phyloP scores from a whole-genome alignment of 1,284 basidiomycete genomes.

The Takashimella koratensis region DNA sequence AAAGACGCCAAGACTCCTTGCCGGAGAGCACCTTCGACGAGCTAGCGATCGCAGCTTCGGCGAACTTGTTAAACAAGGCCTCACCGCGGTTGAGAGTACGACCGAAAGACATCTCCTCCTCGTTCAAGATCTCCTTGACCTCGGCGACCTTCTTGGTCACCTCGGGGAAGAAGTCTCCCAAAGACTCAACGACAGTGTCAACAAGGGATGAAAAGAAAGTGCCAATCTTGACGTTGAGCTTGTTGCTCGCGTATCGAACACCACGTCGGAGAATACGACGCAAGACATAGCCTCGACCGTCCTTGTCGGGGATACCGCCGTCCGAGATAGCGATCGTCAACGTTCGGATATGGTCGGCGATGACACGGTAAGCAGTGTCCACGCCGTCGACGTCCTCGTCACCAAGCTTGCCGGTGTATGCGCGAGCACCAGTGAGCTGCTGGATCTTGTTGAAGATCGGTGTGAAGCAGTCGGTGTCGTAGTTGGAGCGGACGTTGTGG shows the following conservation, averaged over 20 bases:
- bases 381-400: conserved; percentile 90
- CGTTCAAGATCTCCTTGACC: conserved; percentile 92
- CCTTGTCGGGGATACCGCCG: conserved; percentile 92
- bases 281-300: conserved; percentile 93
- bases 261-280: conserved; percentile 88
- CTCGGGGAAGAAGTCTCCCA: conserved; percentile 91
- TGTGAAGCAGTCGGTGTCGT: conserved; percentile 92
- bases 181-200: conserved; percentile 82
- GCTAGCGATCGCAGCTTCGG: conserved; percentile 63
- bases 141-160: conserved; percentile 78
- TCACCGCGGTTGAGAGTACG: conserved; percentile 95
- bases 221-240: conserved; percentile 90
- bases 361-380: conserved; percentile 95
- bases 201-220: conserved; percentile 91
- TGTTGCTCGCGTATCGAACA: conserved; percentile 90
- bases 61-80: conserved; percentile 92
- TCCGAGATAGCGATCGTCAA: conserved; percentile 94
- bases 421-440: conserved; percentile 79
- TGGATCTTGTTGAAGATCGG: conserved; percentile 88
- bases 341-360: conserved; percentile 95
- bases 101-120: conserved; percentile 96
- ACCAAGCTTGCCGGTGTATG: conserved; percentile 87
- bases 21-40: conserved; percentile 71
- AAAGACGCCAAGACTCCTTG: conserved; percentile 93
- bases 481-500: conserved; percentile 90